Percentiles rank a stretch among this genome's conserved stretches.
These are phyloP conservation scores for Cercospora brassicicola DNA, from an alignment of 2,329 filamentous ascomycete genomes.

Conservation along the genomic window DNA sequence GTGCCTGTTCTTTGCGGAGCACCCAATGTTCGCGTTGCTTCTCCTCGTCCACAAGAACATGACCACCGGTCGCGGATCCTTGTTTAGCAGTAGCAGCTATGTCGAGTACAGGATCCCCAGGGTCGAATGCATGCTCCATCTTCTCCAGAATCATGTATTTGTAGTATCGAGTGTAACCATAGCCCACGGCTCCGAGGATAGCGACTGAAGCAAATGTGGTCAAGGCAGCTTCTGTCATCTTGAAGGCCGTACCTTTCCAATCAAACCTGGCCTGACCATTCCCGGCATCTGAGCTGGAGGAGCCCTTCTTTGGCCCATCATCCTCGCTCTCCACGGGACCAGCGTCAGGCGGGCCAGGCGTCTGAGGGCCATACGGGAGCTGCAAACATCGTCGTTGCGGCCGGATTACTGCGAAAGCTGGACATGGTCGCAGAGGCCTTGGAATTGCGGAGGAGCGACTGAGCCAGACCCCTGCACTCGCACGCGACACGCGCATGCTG, in stretches of 20 bases:
- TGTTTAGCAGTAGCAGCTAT: constrained; percentile 56
- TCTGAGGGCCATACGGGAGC: constrained; percentile 20
- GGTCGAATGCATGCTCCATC: constrained; percentile 87
- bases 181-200: constrained; percentile 61
- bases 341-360: constrained; percentile 26
- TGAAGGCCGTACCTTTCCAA: constrained; percentile 46
- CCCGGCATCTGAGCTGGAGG: constrained; percentile 12
- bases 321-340: constrained; percentile 22
- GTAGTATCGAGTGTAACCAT: constrained; percentile 62
- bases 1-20: constrained; percentile 73
- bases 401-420: neutral
- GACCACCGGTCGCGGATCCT: constrained; percentile 28
- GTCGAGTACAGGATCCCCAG: constrained; percentile 72
- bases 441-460: constrained; percentile 14
- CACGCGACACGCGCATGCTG: constrained; percentile 16
- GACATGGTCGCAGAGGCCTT: constrained; percentile 8
- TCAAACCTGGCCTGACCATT: constrained; percentile 21
- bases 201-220: constrained; percentile 54
- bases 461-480: constrained; percentile 14
- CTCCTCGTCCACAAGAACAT: constrained; percentile 37
- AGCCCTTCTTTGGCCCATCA: constrained; percentile 16
- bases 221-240: constrained; percentile 54
- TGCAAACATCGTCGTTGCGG: constrained; percentile 16
- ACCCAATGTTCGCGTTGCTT: constrained; percentile 75
- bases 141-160: constrained; percentile 89